Conservation (phyloP, 495 filamentous ascomycete genomes). For the Aspergillus homomorphus region DNA sequence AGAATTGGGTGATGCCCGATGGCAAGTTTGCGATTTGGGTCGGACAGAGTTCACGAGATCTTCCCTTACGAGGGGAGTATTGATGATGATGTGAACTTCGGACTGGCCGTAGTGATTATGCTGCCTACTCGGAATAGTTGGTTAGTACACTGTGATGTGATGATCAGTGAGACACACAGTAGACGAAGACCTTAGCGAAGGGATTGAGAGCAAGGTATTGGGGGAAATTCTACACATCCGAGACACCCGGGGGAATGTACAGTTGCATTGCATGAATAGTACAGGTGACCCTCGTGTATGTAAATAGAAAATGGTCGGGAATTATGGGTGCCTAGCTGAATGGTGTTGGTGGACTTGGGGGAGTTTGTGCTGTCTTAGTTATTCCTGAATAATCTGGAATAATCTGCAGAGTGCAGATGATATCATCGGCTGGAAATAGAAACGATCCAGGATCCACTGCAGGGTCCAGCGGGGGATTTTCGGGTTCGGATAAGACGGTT, state of each 20-base stretch:
- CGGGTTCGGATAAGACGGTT: neutral
- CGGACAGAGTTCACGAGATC: slow-evolving; percentile 60
- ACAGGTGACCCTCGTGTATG: neutral
- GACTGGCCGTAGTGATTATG: neutral
- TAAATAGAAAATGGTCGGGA: too few relatives aligned
- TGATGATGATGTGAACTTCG: neutral
- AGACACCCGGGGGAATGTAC: neutral
- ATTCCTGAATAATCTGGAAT: neutral
- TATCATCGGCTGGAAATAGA: neutral
- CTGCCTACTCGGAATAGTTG: neutral
- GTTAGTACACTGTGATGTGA: neutral
- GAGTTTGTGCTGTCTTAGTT: neutral
- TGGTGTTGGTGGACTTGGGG: too few relatives aligned
- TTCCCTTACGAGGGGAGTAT: slow-evolving; percentile 38
- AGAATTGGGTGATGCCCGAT: slow-evolving; percentile 82
- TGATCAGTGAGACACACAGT: neutral
- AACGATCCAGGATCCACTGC: neutral
- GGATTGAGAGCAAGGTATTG: neutral
- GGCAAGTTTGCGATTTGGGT: slow-evolving; percentile 57
- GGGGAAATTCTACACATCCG: neutral
- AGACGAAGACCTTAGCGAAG: too few relatives aligned
- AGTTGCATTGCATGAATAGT: neutral
- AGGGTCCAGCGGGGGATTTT: neutral
- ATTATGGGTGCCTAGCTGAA: too few relatives aligned
- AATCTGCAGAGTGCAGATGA: neutral